Base-by-base conservation (phyloP, 495 filamentous ascomycete species). In the Penicillium odoratum region DNA sequence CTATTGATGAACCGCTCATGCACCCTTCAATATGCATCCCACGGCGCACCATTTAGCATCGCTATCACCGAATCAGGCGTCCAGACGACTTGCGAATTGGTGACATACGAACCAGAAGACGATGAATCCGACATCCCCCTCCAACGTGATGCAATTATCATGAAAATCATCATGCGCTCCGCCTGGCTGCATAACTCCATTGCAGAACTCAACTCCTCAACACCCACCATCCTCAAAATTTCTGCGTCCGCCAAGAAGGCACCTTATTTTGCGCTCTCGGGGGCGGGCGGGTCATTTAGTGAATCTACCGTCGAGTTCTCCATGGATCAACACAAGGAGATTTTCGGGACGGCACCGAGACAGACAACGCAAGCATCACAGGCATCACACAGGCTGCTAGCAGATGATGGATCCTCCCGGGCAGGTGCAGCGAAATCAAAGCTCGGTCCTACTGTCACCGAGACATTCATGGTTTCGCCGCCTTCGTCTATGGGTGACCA, bases 161-260 rank as follows among this genome's bases (percentile, higher is more conserved):
- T 94, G 76, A 98, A 98, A 63, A 90, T 97, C 53, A 98, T 98
- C 71, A 97, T 95, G 86, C 87, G 89, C 53, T 84, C 89, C 33
- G 82, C 83, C 53, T 92, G 86, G 84, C 81, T 97, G 13, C 82
- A 91, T 51, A 91, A 96, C 69, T 87, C 89, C n/a, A 80, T 96
- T 60, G 82, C 80, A 18, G 92, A 97, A 70, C 82, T 97, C 5
- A 83, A 84, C n/a, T 85, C 88, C 0, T 86, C 90, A 11, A 81
- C 72, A 36, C 91, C 90, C 0, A 80, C 80, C 59, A 70, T 74
- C 28, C 77, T 86, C 7, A 87, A 81, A 48, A 79, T 96, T 28
- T 79, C 80, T 8, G 86, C 89, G 15, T 84, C 80, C 18, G 80
- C 85, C 18, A 75, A 69, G 21, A 58, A 62, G 7, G 81, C 83